Conservation (phyloP, 2,329 filamentous ascomycete species). For the Colletotrichum filicis region DNA sequence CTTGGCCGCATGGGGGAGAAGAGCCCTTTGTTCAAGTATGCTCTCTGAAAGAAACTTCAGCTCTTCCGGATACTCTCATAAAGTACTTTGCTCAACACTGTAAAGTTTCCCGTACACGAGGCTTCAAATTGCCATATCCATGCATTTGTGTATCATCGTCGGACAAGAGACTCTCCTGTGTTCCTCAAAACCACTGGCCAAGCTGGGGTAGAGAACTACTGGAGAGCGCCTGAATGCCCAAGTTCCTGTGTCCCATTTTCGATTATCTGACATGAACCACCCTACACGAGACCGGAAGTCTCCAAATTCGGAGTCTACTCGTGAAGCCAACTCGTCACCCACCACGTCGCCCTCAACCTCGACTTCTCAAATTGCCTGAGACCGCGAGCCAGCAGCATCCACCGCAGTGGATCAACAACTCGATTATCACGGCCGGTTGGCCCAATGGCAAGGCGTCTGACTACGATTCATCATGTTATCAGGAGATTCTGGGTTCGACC, state of each 20-base stretch:
- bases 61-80: not conserved
- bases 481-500: slow-evolving; percentile 35
- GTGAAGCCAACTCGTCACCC: not conserved
- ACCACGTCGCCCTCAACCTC: not conserved
- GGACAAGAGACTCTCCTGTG: not conserved
- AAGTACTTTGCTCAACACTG: not conserved
- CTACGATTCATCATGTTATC: slow-evolving; percentile 43
- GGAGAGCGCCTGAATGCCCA: not conserved
- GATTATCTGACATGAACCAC: not conserved
- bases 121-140: not conserved
- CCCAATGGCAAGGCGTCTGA: slow-evolving; percentile 56
- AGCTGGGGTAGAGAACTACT: not conserved
- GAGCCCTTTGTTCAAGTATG: slow-evolving; percentile 45
- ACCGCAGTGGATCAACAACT: not conserved
- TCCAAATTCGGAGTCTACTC: not conserved
- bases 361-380: not conserved
- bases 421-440: slow-evolving; percentile 38
- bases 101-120: not conserved
- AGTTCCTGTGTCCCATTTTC: not conserved
- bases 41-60: slow-evolving; percentile 32
- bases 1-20: slow-evolving; percentile 45
- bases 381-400: rapidly evolving
- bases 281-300: not conserved
- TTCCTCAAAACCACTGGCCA: not conserved
- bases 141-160: not conserved